phyloP scores from a whole-genome alignment of 2,329 filamentous ascomycete genomes.

The Alternaria sp. region DNA sequence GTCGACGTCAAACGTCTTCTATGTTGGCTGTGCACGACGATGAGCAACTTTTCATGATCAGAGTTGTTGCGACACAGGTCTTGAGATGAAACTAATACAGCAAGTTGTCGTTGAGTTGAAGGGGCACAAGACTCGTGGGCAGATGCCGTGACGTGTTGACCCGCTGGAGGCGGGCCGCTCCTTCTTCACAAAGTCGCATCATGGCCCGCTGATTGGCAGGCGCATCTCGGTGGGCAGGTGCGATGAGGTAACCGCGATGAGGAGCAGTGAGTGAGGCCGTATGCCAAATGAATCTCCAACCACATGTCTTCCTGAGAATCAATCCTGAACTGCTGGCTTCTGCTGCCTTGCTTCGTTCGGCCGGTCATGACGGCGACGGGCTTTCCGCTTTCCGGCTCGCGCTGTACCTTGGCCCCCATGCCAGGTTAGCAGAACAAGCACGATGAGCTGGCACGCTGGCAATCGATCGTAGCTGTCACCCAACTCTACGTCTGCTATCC shows the following conservation, averaged over 20 bases:
- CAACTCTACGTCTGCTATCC: slow-evolving; percentile 13
- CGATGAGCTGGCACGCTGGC: slow-evolving; percentile 19
- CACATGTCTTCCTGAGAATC: background rate
- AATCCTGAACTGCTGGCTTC: background rate
- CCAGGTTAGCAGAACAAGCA: slow-evolving; percentile 27
- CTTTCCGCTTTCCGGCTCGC: slow-evolving; percentile 15
- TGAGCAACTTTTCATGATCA: background rate
- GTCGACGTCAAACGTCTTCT: slow-evolving; percentile 11
- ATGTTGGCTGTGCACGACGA: background rate
- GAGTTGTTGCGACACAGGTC: background rate
- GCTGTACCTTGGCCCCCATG: slow-evolving; percentile 26
- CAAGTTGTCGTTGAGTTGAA: background rate
- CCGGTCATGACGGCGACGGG: slow-evolving; percentile 17
- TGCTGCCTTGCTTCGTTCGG: slow-evolving; percentile 14
- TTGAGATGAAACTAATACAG: background rate
- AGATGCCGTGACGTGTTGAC: slow-evolving; percentile 13
- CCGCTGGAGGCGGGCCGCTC: slow-evolving; percentile 21
- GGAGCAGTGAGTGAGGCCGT: slow-evolving; percentile 11
- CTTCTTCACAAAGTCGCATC: slow-evolving; percentile 9
- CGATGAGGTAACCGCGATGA: slow-evolving; percentile 20
- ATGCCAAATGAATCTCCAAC: background rate
- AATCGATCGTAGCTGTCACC: slow-evolving; percentile 19
- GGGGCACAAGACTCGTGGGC: background rate
- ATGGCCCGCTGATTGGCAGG: slow-evolving; percentile 24
- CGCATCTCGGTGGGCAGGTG: slow-evolving; percentile 14